Evolutionary conservation across 495 filamentous ascomycete genomes (phyloP).

Genomic region (Penicillium malachiteum): DNA sequence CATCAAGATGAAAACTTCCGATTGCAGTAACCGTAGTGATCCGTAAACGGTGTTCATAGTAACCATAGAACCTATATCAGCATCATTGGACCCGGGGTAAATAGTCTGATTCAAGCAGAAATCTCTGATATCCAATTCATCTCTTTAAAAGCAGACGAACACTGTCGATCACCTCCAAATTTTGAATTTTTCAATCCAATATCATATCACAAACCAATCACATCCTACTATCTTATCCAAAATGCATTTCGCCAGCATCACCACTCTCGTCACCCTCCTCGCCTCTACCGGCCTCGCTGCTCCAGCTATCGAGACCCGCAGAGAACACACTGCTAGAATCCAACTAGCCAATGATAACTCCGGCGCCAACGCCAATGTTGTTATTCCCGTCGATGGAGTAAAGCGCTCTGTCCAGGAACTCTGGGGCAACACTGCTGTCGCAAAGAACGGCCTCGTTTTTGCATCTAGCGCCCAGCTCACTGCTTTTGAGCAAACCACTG

Average conservation of each 20-base stretch:
- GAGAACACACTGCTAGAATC: conserved; percentile 8
- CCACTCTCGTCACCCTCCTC: conserved; percentile 19
- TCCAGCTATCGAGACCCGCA: neutral
- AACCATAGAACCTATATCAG: neutral
- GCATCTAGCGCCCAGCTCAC: conserved; percentile 23
- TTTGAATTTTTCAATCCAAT: neutral
- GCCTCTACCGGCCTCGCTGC: conserved; percentile 10
- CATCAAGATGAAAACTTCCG: neutral
- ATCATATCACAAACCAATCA: neutral
- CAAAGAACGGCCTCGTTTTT: conserved; percentile 22
- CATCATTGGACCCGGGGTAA: too few relatives aligned
- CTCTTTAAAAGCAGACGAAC: too few relatives aligned
- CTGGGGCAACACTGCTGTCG: conserved; percentile 21
- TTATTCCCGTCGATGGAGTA: conserved; percentile 21
- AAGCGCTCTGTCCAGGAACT: conserved; percentile 23
- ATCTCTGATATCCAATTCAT: neutral
- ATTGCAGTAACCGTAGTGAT: neutral
- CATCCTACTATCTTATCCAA: neutral
- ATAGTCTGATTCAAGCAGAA: neutral
- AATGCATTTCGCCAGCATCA: conserved; percentile 20
- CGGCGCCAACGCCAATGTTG: conserved; percentile 17
- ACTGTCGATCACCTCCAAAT: neutral
- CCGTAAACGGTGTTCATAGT: neutral
- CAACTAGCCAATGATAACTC: conserved; percentile 26
- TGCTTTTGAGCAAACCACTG: conserved; percentile 16